phyloP scores from a whole-genome alignment of 2,329 filamentous ascomycete genomes.

The Lizonia empirigonia region DNA sequence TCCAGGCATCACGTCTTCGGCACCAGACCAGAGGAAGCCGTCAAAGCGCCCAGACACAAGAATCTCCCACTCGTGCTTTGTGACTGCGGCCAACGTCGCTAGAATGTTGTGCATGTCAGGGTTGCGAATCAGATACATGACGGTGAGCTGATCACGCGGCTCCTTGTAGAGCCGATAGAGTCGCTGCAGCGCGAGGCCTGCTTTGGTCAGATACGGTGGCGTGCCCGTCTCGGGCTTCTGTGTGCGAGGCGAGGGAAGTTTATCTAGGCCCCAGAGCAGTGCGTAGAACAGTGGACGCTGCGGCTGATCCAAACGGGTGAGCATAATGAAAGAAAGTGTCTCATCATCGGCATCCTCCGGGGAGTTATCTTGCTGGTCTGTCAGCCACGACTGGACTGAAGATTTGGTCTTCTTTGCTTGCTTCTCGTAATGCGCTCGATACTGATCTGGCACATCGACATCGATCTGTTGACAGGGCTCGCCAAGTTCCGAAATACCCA shows the following conservation, averaged over 20 bases:
- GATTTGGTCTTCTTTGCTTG: conserved; percentile 91
- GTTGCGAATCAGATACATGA: conserved; percentile 84
- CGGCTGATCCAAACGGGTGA: conserved; percentile 79
- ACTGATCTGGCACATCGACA: conserved; percentile 92
- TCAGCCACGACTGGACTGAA: conserved; percentile 91
- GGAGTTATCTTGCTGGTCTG: conserved; percentile 75
- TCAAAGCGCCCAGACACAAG: conserved; percentile 92
- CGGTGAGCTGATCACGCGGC: conserved; percentile 84
- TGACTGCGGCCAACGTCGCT: conserved; percentile 85
- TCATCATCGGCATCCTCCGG: conserved; percentile 93
- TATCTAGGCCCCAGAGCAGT: conserved; percentile 67
- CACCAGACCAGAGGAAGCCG: conserved; percentile 92
- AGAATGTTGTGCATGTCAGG: conserved; percentile 82
- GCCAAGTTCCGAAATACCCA: conserved; percentile 59
- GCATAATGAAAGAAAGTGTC: conserved; percentile 88
- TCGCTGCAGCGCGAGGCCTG: conserved; percentile 78
- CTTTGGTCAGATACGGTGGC: conserved; percentile 76
- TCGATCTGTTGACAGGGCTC: conserved; percentile 79
- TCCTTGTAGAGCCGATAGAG: conserved; percentile 75
- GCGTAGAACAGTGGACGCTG: conserved; percentile 84
- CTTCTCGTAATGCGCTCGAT: conserved; percentile 86
- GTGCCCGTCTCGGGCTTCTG: conserved; percentile 68
- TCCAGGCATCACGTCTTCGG: conserved; percentile 62
- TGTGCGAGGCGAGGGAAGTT: conserved; percentile 61
- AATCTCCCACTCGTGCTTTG: conserved; percentile 94